Conservation (phyloP, 352 stramenopile species). For the Thalassiosira livingstoniorum region DNA sequence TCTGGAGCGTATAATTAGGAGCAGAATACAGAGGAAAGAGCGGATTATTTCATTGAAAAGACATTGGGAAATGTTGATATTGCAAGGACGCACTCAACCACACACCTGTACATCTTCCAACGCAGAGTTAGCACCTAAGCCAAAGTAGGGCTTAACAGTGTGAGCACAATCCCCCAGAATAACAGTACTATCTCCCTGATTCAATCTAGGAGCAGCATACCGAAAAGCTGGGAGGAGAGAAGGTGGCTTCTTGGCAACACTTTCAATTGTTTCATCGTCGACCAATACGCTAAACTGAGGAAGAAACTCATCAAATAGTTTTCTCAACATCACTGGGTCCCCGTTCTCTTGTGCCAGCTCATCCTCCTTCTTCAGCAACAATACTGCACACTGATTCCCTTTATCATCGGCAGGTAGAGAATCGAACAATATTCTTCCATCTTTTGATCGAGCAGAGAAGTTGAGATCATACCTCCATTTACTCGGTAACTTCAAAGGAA, state of each 20-base stretch:
- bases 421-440: slow-evolving; percentile 77
- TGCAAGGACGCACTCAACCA: not conserved
- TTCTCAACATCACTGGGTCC: slow-evolving; percentile 55
- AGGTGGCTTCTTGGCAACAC: slow-evolving; percentile 66
- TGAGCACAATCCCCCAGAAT: slow-evolving; percentile 75
- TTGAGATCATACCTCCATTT: slow-evolving; percentile 74
- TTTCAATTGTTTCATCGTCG: slow-evolving; percentile 67
- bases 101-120: slow-evolving; percentile 76
- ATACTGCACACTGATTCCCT: slow-evolving; percentile 71
- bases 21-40: slow-evolving; percentile 23
- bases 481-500: slow-evolving; percentile 73
- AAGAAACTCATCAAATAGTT: slow-evolving; percentile 76
- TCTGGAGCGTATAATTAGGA: too few species aligned
- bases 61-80: too few species aligned
- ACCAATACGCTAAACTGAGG: slow-evolving; percentile 79
- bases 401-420: slow-evolving; percentile 75
- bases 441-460: slow-evolving; percentile 66
- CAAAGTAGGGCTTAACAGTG: slow-evolving; percentile 87
- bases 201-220: slow-evolving; percentile 70
- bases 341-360: slow-evolving; percentile 60
- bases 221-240: slow-evolving; percentile 75
- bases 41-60: too few species aligned
- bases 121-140: slow-evolving; percentile 83
- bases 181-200: slow-evolving; percentile 55
- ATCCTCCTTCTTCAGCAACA: slow-evolving; percentile 78